phyloP scores from a whole-genome alignment of 2,329 filamentous ascomycete species.

The Beauveria sp. region DNA sequence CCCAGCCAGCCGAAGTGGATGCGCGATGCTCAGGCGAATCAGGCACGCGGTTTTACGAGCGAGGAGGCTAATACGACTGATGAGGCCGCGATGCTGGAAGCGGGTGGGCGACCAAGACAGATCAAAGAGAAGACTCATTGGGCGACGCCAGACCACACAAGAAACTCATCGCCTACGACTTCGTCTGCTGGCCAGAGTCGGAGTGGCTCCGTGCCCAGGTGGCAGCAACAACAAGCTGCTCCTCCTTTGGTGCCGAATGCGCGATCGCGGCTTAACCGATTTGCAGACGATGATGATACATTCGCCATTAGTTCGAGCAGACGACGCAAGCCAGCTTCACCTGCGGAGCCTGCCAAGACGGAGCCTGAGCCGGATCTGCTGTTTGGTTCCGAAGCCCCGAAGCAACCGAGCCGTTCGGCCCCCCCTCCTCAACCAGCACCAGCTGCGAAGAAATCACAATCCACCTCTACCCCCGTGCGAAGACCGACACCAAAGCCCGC shows the following conservation, averaged over 20 bases:
- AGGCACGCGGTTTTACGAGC: slow-evolving; percentile 12
- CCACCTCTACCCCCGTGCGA: slow-evolving; percentile 28
- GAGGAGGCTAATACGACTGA: slow-evolving; percentile 45
- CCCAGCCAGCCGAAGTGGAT: slow-evolving; percentile 90
- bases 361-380: slow-evolving; percentile 56
- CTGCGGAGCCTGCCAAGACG: slow-evolving; percentile 31
- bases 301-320: slow-evolving; percentile 78
- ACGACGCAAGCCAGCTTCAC: slow-evolving; percentile 57
- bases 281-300: slow-evolving; percentile 70
- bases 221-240: slow-evolving; percentile 46
- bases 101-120: slow-evolving; percentile 48
- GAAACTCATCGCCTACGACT: slow-evolving; percentile 43
- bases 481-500: slow-evolving; percentile 39
- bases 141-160: slow-evolving; percentile 26
- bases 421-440: slow-evolving; percentile 28
- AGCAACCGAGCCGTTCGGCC: slow-evolving; percentile 23
- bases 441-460: slow-evolving; percentile 21
- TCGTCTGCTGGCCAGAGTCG: slow-evolving; percentile 37
- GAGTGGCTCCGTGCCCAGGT: slow-evolving; percentile 44
- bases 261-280: slow-evolving; percentile 56
- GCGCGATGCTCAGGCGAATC: slow-evolving; percentile 56
- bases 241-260: slow-evolving; percentile 28
- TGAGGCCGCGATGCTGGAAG: slow-evolving; percentile 74
- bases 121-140: slow-evolving; percentile 15
- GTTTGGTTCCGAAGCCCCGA: slow-evolving; percentile 36